phyloP scores from a whole-genome alignment of 1,284 basidiomycete genomes.

The Leccinum angustisporum region DNA sequence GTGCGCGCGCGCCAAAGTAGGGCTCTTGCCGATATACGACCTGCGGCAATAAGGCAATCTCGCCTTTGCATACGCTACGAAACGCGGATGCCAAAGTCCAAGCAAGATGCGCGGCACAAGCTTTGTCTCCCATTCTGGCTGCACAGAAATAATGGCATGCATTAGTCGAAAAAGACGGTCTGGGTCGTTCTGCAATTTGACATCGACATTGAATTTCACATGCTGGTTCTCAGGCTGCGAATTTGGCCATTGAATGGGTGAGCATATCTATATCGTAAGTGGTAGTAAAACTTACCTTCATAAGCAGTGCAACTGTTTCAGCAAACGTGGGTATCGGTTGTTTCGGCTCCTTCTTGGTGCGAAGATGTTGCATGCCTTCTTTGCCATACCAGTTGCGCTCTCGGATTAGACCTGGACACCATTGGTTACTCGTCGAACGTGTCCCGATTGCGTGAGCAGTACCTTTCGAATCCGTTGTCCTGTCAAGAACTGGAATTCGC shows the following conservation, averaged over 20 bases:
- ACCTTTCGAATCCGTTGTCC: slow-evolving; percentile 73
- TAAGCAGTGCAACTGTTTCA: slow-evolving; percentile 79
- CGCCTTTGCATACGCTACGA: slow-evolving; percentile 74
- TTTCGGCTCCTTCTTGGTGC: slow-evolving; percentile 78
- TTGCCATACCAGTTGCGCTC: slow-evolving; percentile 72
- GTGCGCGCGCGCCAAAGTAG: slow-evolving; percentile 72
- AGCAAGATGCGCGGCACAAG: slow-evolving; percentile 91
- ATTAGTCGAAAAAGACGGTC: slow-evolving; percentile 85
- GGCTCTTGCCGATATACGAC: slow-evolving; percentile 82
- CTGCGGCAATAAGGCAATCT: slow-evolving; percentile 82
- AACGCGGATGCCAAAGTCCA: slow-evolving; percentile 92
- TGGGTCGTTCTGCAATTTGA: slow-evolving; percentile 93
- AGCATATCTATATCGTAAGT: slow-evolving; percentile 9
- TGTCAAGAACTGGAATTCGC: slow-evolving; percentile 51
- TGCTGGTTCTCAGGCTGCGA: slow-evolving; percentile 79
- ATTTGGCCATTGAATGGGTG: slow-evolving; percentile 4
- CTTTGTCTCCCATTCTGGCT: slow-evolving; percentile 74
- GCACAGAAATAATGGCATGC: slow-evolving; percentile 68
- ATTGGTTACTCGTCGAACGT: slow-evolving; percentile 27
- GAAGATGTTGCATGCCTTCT: slow-evolving; percentile 79
- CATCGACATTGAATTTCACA: slow-evolving; percentile 89
- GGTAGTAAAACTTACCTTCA: slow-evolving; percentile 52
- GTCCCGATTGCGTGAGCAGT: slow-evolving; percentile 11
- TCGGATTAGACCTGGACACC: slow-evolving; percentile 57
- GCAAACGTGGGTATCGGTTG: slow-evolving; percentile 88